These are phyloP conservation scores for Argentina anserina DNA, from an alignment of 306 rosid genomes.

Conservation along the genomic window DNA sequence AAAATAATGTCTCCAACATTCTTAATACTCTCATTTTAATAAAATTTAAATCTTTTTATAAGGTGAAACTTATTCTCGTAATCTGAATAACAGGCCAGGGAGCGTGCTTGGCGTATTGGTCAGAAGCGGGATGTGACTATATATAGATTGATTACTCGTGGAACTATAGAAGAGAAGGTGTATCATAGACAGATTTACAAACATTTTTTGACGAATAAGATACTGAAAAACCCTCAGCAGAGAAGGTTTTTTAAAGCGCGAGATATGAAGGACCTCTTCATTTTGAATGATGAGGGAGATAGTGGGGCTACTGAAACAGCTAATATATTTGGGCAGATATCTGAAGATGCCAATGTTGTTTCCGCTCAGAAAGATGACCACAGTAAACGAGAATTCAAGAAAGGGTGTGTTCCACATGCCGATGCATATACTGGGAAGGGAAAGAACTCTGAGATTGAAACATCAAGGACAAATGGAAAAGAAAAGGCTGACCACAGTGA, in stretches of 20 bases:
- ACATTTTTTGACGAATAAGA: slow-evolving; percentile 92
- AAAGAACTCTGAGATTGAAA: slow-evolving; percentile 28
- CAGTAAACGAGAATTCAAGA: slow-evolving; percentile 29
- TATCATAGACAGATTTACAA: slow-evolving; percentile 97
- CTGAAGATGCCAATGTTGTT: slow-evolving; percentile 62
- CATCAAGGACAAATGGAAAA: slow-evolving; percentile 49
- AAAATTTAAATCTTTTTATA: slow-evolving; percentile 7
- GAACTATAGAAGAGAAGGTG: slow-evolving; percentile 96
- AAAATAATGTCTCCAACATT: background rate
- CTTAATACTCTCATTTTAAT: background rate
- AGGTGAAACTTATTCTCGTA: slow-evolving; percentile 14
- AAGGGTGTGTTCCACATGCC: slow-evolving; percentile 24
- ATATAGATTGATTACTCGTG: slow-evolving; percentile 89
- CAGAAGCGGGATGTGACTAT: slow-evolving; percentile 91
- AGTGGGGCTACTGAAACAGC: slow-evolving; percentile 83
- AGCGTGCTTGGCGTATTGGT: slow-evolving; percentile 99
- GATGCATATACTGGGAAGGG: slow-evolving; percentile 34
- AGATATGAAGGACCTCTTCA: slow-evolving; percentile 96
- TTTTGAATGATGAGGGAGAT: slow-evolving; percentile 64
- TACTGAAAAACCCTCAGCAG: slow-evolving; percentile 94
- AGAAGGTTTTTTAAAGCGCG: slow-evolving; percentile 94
- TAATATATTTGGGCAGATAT: slow-evolving; percentile 65
- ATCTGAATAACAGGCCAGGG: slow-evolving; percentile 71
- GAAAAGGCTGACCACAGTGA: slow-evolving; percentile 49
- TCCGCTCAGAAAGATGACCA: slow-evolving; percentile 49